These are phyloP conservation scores for Phanerochaete sordida DNA, from an alignment of 768 basidiomycete species.

Conservation along the genomic window DNA sequence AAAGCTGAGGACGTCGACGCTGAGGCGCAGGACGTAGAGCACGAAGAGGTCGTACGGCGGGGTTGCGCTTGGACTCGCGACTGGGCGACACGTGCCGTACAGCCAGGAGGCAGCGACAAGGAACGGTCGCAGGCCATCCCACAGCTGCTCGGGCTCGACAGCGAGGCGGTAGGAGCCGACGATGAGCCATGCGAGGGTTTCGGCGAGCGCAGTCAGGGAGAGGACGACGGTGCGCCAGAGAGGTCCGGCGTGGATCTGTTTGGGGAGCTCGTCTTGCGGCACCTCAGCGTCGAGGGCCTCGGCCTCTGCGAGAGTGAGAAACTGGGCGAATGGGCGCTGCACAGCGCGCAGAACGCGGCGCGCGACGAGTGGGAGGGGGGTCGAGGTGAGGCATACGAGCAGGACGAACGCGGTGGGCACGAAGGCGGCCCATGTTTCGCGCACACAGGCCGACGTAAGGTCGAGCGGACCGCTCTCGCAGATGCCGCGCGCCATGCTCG, in stretches of 20 bases:
- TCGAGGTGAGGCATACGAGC: constrained; percentile 12
- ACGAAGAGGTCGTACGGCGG: constrained; percentile 61
- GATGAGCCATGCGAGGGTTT: constrained; percentile 58
- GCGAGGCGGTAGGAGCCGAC: constrained; percentile 50
- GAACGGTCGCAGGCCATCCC: constrained; percentile 38
- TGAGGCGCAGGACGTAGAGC: constrained; percentile 50
- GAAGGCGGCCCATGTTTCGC: constrained; percentile 26
- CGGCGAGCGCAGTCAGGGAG: constrained; percentile 49
- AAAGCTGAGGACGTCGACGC: constrained; percentile 43
- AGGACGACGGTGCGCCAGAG: constrained; percentile 64
- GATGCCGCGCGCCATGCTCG: neutral
- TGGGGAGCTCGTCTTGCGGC: constrained; percentile 3
- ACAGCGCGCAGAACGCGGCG: constrained; percentile 3
- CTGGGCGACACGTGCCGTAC: constrained; percentile 56
- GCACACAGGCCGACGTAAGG: constrained; percentile 23
- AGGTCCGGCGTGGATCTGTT: constrained; percentile 26
- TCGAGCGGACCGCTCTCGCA: constrained; percentile 13
- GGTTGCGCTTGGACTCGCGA: constrained; percentile 50
- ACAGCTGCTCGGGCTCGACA: constrained; percentile 27
- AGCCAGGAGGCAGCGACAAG: constrained; percentile 59
- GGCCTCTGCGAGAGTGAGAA: constrained; percentile 26
- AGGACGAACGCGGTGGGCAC: constrained; percentile 22
- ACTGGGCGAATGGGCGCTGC: constrained; percentile 18
- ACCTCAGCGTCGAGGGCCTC: constrained; percentile 18
- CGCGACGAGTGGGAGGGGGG: constrained; percentile 17